Percentiles rank a stretch among this genome's conserved stretches.
phyloP scores from a whole-genome alignment of 495 filamentous ascomycete genomes.

The Trichoderma erinaceum region DNA sequence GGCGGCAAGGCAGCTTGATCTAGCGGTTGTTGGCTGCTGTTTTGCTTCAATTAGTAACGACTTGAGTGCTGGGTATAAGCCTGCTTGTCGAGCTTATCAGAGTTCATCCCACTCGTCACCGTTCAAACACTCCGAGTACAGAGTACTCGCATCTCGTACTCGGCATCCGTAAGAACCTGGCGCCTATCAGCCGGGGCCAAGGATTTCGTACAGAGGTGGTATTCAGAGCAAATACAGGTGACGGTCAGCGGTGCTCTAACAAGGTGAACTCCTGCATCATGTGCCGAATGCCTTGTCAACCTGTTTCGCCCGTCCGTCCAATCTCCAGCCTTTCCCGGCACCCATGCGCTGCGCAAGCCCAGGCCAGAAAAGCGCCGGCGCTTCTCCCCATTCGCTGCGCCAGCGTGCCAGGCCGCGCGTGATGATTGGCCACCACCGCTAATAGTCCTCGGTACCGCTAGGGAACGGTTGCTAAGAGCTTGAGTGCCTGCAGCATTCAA shows the following conservation, averaged over 20 bases:
- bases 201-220: background rate
- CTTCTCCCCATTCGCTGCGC: slow-evolving; percentile 5
- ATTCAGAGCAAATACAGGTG: background rate
- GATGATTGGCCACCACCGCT: background rate
- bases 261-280: background rate
- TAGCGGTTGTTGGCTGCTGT: too few relatives aligned
- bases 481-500: background rate
- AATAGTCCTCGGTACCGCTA: background rate
- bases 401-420: background rate
- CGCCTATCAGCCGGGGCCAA: background rate
- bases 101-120: background rate
- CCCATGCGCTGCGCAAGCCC: background rate
- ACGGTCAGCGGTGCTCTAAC: background rate
- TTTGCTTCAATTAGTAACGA: too few relatives aligned
- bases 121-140: background rate
- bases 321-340: background rate
- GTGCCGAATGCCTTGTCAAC: background rate
- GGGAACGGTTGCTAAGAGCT: background rate
- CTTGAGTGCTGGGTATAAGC: background rate
- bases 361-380: background rate
- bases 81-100: background rate
- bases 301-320: background rate
- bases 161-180: background rate
- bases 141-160: background rate
- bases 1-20: background rate